Base-by-base conservation (phyloP, 768 basidiomycete species). In the Mycena vitilis region DNA sequence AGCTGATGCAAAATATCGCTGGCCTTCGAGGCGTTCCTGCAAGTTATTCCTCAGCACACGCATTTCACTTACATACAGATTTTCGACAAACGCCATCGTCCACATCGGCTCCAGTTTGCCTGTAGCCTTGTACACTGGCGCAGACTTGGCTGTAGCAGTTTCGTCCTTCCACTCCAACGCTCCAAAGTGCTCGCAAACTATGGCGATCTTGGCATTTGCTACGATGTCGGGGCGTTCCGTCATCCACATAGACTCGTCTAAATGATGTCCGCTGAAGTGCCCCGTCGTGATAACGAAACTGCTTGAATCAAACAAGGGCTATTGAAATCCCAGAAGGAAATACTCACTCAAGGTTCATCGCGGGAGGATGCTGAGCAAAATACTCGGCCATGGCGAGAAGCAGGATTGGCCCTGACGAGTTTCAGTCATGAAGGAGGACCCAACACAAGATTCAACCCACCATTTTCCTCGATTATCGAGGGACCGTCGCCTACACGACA, bases 281-380 rank as follows among this genome's bases (percentile, higher is more conserved):
- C 78, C 78, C 57, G 78, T 79, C 18, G 78, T 79, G 37, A 79
- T 73, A 6, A 79, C 78, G 63, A 79, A 75, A 51, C 78, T 71
- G 30, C 44, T 36, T n/a, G 48, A 34, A 30, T 49, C 34, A 56
- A 51, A 15, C 25, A 49, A 8, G 16, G 13, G 22, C 18, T 36
- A 13, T 10, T 34, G 10, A 25, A 23, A 12, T 11, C 4, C 23
- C 16, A 18, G 18, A 22, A 4, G 9, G 4, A 30, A 37, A 44
- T 52, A 73, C 73, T 23, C 38, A 78, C 78, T 78, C 78, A 2
- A 78, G 53, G 55, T 74, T 78, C 44, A 78, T 76, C 23, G 63
- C 70, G 42, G 69, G 73, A 2, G 23, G 59, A 57, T 78, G 60
- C 34, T 68, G 68, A 10, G 75, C 73, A 47, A 78, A 75, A 49